Base-by-base conservation (phyloP, 2,329 filamentous ascomycete species). In the Hypoxylon sp. region DNA sequence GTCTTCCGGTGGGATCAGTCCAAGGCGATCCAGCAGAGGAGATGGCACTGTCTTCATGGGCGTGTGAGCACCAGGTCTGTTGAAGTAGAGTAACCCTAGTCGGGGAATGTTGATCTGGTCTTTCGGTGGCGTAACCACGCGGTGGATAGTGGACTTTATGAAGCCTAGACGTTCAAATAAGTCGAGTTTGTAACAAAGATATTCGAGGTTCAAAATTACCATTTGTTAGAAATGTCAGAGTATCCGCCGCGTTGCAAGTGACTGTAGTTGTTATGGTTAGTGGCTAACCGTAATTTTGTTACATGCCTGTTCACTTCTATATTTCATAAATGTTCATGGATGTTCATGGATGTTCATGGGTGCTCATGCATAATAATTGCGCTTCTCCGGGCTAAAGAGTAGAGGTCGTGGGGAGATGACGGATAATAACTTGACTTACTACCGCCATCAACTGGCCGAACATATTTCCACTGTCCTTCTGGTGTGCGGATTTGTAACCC, bases 401-500 rank as follows among this genome's bases (percentile, higher is more conserved):
- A 42, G 13, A 37, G 51, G 19, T 19, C 8, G 2, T 13, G n/a
- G 29, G 1, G 35, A 55, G 33, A 46, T 13, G 3, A 13, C 17
- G 5, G 17, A 17, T 9, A 17, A 17, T 9, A 17, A 9, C 13
- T 61, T 31, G 24, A 70, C 68, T 61, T 63, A 70, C 68, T 82
- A 0, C 76, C 62, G 31, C 69, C 67, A 59, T 74, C 73, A 17
- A 73, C 70, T 6, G 75, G 75, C 9, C 68, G 65, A 4, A 77
- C 76, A 63, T 76, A 72, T 64, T 76, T 77, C 76, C 77, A 78
- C 3, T 73, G 56, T 3, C 82, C 83, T 8, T 83, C 79, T n/a
- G 83, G 80, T 0, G 82, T 80, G 2, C 78, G 75, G 3, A 85
- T 83, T 72, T 88, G 86, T 10, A 88, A 77, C 0, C 83, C 85